phyloP scores from a whole-genome alignment of 2,329 filamentous ascomycete genomes.

The Dothiorella sarmentorum region DNA sequence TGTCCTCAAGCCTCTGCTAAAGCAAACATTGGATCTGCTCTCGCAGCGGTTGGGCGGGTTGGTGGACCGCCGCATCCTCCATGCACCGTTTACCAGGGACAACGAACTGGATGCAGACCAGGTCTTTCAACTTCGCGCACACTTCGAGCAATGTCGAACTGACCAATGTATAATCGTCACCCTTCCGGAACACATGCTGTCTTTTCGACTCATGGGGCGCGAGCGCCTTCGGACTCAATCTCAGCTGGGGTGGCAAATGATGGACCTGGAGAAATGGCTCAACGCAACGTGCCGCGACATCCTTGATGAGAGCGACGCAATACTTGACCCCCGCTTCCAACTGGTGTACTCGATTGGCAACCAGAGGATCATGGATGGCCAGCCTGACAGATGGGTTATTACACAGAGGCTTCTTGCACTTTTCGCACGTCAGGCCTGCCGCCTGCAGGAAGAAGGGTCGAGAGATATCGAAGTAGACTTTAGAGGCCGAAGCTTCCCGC shows the following conservation, averaged over 20 bases:
- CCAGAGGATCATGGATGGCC: conserved; percentile 1
- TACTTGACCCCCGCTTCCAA: neutral
- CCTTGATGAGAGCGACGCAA: conserved; percentile 14
- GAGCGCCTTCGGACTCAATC: neutral
- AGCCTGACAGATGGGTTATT: conserved; percentile 3
- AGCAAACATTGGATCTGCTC: conserved; percentile 59
- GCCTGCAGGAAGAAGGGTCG: conserved; percentile 62
- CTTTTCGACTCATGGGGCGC: conserved; percentile 6
- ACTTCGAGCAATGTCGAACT: conserved; percentile 48
- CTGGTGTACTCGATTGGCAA: conserved; percentile 17
- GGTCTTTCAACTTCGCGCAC: conserved; percentile 35
- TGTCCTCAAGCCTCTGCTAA: conserved; percentile 58
- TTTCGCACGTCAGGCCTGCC: conserved; percentile 44
- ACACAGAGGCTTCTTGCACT: neutral
- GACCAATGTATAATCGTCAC: neutral
- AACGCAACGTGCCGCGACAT: conserved; percentile 51
- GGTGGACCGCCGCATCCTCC: neutral
- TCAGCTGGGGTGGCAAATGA: neutral
- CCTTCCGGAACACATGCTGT: conserved; percentile 13
- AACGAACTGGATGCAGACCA: conserved; percentile 34
- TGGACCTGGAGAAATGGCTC: conserved; percentile 43
- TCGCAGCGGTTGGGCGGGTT: conserved; percentile 55
- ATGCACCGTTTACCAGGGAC: conserved; percentile 19
- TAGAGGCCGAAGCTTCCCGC: conserved; percentile 53
- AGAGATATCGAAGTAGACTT: conserved; percentile 62